These are phyloP conservation scores for Nymphaea colorata DNA, from an alignment of 164 flowering plant genomes.

Conservation along the genomic window DNA sequence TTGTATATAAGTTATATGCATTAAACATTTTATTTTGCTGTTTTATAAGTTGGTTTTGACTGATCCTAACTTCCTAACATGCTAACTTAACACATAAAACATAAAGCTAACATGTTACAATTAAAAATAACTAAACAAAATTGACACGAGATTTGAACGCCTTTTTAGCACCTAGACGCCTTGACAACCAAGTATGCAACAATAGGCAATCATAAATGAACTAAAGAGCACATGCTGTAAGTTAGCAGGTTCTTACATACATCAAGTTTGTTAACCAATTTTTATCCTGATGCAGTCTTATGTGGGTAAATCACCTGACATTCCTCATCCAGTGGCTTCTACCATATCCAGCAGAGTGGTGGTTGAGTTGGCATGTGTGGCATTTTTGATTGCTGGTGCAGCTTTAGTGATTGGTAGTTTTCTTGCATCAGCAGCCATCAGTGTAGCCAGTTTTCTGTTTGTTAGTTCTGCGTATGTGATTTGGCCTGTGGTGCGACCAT, in stretches of 20 bases:
- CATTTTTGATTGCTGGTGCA: constrained; percentile 64
- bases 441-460: constrained; percentile 56
- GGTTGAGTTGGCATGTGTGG: constrained; percentile 75
- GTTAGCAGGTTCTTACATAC: neutral
- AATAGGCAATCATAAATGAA: too few species aligned
- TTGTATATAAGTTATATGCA: too few species aligned
- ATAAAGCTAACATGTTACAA: too few species aligned
- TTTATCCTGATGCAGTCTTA: constrained; percentile 46
- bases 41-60: too few species aligned
- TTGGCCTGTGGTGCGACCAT: constrained; percentile 64
- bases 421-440: constrained; percentile 72
- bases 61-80: too few species aligned
- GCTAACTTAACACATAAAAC: too few species aligned
- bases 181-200: too few species aligned
- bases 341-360: constrained; percentile 85
- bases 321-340: constrained; percentile 88
- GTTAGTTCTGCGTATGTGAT: constrained; percentile 39
- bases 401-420: constrained; percentile 66
- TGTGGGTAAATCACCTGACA: constrained; percentile 61
- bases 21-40: too few species aligned
- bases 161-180: too few species aligned
- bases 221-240: too few species aligned
- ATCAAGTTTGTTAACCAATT: neutral
- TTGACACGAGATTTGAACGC: too few species aligned
- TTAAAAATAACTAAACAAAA: too few species aligned